Conservation (phyloP, 2,329 filamentous ascomycete genomes). For the Neofusicoccum parvum region DNA sequence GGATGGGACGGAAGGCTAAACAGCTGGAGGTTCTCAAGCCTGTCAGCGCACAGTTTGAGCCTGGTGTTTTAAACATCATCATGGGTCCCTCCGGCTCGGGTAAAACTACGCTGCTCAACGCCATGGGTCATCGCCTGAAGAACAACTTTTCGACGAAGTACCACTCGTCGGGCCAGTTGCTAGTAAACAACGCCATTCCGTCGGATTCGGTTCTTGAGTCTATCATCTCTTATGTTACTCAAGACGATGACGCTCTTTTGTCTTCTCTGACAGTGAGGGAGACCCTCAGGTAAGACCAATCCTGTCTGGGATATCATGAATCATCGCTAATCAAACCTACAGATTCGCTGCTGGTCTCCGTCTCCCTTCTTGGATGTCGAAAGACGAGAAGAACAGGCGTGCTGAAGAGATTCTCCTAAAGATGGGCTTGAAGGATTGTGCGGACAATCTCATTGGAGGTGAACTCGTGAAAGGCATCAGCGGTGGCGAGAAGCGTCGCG, state of each 20-base stretch:
- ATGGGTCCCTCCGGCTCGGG: constrained; percentile 80
- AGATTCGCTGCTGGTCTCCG: constrained; percentile 67
- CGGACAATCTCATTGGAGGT: constrained; percentile 72
- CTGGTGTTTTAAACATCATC: constrained; percentile 72
- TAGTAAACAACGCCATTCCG: constrained; percentile 70
- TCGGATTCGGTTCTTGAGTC: constrained; percentile 70
- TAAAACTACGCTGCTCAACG: constrained; percentile 74
- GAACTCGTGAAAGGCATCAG: constrained; percentile 77
- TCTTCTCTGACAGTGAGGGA: constrained; percentile 76
- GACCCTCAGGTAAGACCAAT: constrained; percentile 54
- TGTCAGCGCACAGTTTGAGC: constrained; percentile 66
- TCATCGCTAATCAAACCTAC: not conserved
- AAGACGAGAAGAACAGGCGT: constrained; percentile 64
- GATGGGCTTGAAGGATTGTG: constrained; percentile 77
- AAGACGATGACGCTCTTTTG: constrained; percentile 75
- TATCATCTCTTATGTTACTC: constrained; percentile 75
- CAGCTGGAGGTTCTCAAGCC: constrained; percentile 62
- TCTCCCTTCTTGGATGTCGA: constrained; percentile 70
- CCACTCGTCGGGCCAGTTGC: constrained; percentile 61
- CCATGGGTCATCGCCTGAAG: constrained; percentile 69
- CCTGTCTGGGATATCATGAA: too few species aligned
- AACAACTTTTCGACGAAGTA: constrained; percentile 66
- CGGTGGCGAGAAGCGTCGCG: constrained; percentile 75
- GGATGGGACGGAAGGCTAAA: constrained; percentile 51
- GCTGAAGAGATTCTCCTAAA: constrained; percentile 74